Base-by-base conservation (phyloP, 306 rosid species). In the Quillaja saponaria region DNA sequence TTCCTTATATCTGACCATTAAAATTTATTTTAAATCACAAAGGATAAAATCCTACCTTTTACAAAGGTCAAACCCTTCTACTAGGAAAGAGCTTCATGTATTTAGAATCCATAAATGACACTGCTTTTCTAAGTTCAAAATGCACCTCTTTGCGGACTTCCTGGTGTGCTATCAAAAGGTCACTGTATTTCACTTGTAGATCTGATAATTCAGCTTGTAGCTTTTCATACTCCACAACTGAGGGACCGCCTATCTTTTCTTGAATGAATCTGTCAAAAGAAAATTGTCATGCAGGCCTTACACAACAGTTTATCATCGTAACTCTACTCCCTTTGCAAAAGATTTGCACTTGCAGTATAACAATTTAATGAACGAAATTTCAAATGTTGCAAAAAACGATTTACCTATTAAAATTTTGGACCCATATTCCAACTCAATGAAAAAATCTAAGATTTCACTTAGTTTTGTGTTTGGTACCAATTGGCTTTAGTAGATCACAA, bases 181-280 rank as follows among this genome's bases (percentile, higher is more conserved):
- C 82, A 53, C 58, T 77, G 25, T 82, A 81, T 81, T 76, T 88
- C 25, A 56, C 69, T 76, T 82, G 95, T 59, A 91, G 81, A 72
- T 88, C 95, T 31, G 84, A 85, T 63, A 84, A 44, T 76, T 91
- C 87, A 34, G 92, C 86, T 69, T 84, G 92, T 52, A 88, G 67
- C 57, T 84, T 88, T 69, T 88, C 95, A 64, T 80, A 76, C 7
- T 86, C 96, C 0, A 84, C 76, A 28, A 72, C 37, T 13, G 98
- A 84, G 3, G 98, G 88, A 76, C 92, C 85, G 10, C 92, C 90
- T 67, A 91, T 42, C 47, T 84, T 86, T 61, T 91, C 90, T 81
- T 91, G 96, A 83, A 91, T 74, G 68, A 91, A 91, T 62, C 97
- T 88, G 80, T 28, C 61, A 64, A 71, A 49, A 64, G 20, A 52